Evolutionary conservation across 805 yeast species (phyloP).

Genomic region (Kregervanrija delftensis): DNA sequence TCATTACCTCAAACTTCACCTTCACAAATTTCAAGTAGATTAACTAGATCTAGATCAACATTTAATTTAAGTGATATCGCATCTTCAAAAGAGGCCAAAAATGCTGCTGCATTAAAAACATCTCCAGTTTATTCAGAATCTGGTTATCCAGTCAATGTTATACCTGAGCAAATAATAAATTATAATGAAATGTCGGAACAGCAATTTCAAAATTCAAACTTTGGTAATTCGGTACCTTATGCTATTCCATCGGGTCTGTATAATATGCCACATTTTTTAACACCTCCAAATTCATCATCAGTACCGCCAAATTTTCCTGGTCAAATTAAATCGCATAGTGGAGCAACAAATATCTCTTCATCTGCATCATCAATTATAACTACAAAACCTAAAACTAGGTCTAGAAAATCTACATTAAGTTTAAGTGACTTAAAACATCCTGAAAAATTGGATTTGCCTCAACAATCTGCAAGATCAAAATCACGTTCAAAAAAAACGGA

Average conservation of each 20-base stretch:
- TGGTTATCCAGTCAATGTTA: slow-evolving; percentile 6
- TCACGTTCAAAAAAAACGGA: slow-evolving; percentile 24
- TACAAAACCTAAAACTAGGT: slow-evolving; percentile 5
- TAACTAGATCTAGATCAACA: slow-evolving; percentile 42
- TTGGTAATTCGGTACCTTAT: too few relatives aligned
- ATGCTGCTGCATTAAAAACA: slow-evolving; percentile 13
- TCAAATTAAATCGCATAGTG: background rate
- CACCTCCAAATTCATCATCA: slow-evolving; percentile 6
- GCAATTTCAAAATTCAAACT: too few relatives aligned
- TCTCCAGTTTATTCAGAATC: background rate
- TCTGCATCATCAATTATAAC: background rate
- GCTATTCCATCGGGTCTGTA: too few relatives aligned
- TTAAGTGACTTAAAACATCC: slow-evolving; percentile 17
- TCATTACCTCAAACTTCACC: slow-evolving; percentile 1
- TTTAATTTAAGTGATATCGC: slow-evolving; percentile 51
- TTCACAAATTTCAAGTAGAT: slow-evolving; percentile 5
- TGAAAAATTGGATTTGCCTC: slow-evolving; percentile 26
- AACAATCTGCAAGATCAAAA: slow-evolving; percentile 28
- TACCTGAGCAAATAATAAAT: too few relatives aligned
- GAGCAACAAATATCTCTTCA: too few relatives aligned
- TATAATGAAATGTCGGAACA: too few relatives aligned
- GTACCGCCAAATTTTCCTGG: background rate
- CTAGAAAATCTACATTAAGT: slow-evolving; percentile 4
- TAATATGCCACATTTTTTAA: background rate
- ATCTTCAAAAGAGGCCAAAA: slow-evolving; percentile 26